Base-by-base conservation (phyloP, 179 eudicot species). In the Pouteria campechiana region DNA sequence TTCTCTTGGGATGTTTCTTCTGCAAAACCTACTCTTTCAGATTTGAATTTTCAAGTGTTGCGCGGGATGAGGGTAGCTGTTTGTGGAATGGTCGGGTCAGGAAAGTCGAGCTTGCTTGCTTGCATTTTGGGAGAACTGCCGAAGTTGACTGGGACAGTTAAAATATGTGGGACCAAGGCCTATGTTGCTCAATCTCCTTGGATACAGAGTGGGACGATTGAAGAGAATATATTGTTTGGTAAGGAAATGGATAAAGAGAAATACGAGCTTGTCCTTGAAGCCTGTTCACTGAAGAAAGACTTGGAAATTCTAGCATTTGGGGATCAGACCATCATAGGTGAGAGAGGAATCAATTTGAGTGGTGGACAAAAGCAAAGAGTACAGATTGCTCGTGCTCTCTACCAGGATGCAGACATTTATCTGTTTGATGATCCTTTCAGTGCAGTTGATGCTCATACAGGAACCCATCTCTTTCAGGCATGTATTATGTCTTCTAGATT, bases 21-120 rank as follows among this genome's bases (percentile, higher is more conserved):
- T 1, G 46, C 23, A 36, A 73, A 43, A 44, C 63, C 85, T 7
- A 70, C 73, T 7, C 42, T 87, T n/a, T n/a, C 19, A 82, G 52
- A 42, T 79, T 87, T 16, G 36, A 54, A 40, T 48, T 21, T 87
- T 20, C 68, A 52, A 17, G 59, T 87, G 18, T 48, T 35, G 28
- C 73, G 58, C 49, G 99, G 96, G 6, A 38, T 55, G n/a, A 87
- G 87, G 60, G 83, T 92, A 44, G 99, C 85, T n/a, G 60, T 87
- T 23, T 87, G 96, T 65, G 99, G 98, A 20, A 68, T 92, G 7
- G 94, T 92, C 38, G 99, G 99, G n/a, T 79, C 94, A 6, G 94
- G 99, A 20, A 87, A 92, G 40, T 79, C 99, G 4, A 87, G 96
- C 46, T 64, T 92, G n/a, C 60, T 92, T 6, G 77, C 68, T 33